Percentiles rank a stretch among this genome's conserved stretches.
Conservation (phyloP, 2,329 filamentous ascomycete species). For the Cytospora piceae region DNA sequence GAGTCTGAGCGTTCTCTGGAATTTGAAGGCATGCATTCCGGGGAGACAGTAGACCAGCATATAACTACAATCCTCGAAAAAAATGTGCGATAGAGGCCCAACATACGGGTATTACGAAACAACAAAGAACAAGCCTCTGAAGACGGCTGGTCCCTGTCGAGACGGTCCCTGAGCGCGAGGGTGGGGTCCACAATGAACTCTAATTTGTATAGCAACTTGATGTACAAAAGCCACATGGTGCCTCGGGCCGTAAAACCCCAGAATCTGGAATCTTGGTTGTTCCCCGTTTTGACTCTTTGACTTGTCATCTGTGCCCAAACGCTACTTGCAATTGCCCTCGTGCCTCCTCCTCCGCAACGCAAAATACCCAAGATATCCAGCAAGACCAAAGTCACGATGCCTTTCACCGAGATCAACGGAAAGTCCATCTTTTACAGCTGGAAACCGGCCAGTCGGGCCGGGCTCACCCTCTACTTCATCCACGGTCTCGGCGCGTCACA, state of each 20-base stretch:
- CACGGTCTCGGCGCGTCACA: constrained; percentile 28
- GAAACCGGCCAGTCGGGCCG: constrained; percentile 26
- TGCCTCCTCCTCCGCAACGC: not conserved
- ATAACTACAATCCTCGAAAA: not conserved
- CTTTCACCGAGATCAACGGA: constrained; percentile 29
- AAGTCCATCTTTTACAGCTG: constrained; percentile 30
- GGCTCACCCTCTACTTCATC: constrained; percentile 30
- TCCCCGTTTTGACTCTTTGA: not conserved
- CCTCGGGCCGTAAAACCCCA: constrained; percentile 6
- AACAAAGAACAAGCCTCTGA: not conserved
- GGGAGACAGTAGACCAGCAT: not conserved
- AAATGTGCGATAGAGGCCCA: too few relatives aligned
- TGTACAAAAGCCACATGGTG: constrained; percentile 11
- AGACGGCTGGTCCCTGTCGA: constrained; percentile 12
- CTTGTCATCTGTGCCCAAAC: not conserved
- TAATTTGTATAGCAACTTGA: not conserved
- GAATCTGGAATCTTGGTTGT: constrained; percentile 4
- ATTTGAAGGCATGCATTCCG: not conserved
- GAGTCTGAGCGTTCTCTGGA: not conserved
- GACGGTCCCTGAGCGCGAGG: constrained; percentile 16
- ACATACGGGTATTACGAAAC: too few relatives aligned
- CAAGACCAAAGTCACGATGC: constrained; percentile 18
- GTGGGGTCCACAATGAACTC: constrained; percentile 4
- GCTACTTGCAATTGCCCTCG: not conserved
- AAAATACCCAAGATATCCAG: not conserved